These are phyloP conservation scores for Leccinum pellstonianum DNA, from an alignment of 768 basidiomycete genomes.

Conservation along the genomic window DNA sequence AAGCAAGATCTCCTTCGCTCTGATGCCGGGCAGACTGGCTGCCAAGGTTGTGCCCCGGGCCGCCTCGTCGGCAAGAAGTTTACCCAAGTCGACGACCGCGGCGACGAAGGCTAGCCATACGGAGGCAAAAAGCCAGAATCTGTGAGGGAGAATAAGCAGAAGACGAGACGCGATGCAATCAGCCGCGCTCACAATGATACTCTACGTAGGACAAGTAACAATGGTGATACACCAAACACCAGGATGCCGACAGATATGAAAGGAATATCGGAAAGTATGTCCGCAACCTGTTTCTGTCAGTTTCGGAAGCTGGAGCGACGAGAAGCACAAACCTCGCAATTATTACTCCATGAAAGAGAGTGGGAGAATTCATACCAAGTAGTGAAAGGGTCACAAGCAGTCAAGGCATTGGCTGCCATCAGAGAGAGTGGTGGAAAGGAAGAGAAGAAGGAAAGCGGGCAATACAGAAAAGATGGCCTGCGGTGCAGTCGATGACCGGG, in stretches of 20 bases:
- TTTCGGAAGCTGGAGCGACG: not conserved
- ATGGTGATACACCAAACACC: slow-evolving; percentile 57
- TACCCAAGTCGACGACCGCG: slow-evolving; percentile 59
- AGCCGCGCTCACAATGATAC: slow-evolving; percentile 45
- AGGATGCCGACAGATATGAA: slow-evolving; percentile 66
- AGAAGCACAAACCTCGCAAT: slow-evolving; percentile 42
- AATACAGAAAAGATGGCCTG: not conserved
- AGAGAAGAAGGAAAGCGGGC: slow-evolving; percentile 7
- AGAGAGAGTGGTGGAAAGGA: slow-evolving; percentile 18
- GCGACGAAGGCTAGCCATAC: slow-evolving; percentile 60
- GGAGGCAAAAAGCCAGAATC: slow-evolving; percentile 56
- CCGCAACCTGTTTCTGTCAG: slow-evolving; percentile 44
- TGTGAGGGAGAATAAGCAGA: slow-evolving; percentile 21
- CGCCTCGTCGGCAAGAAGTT: slow-evolving; percentile 45
- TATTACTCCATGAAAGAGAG: slow-evolving; percentile 38
- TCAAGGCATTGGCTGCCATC: slow-evolving; percentile 19
- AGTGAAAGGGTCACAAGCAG: slow-evolving; percentile 10
- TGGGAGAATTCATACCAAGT: slow-evolving; percentile 27
- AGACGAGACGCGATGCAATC: not conserved
- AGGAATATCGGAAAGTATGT: slow-evolving; percentile 63
- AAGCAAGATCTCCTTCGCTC: slow-evolving; percentile 57
- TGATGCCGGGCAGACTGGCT: slow-evolving; percentile 37
- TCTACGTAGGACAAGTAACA: slow-evolving; percentile 54
- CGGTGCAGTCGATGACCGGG: slow-evolving; percentile 6
- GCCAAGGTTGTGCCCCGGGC: slow-evolving; percentile 22